Conservation (phyloP, 805 yeast species). For the Saturnispora serradocipensis region DNA sequence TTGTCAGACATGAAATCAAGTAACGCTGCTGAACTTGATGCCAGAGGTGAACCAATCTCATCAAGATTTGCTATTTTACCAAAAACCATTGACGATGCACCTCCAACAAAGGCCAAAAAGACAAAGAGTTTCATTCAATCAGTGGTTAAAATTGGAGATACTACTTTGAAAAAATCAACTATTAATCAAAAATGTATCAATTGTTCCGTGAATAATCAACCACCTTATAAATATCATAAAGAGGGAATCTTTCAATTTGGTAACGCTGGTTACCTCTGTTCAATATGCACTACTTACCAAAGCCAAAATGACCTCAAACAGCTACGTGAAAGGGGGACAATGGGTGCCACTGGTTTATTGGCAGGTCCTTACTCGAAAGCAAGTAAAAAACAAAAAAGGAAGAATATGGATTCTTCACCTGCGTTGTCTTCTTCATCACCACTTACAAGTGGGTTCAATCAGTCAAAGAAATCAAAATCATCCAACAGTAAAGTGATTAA, state of each 20-base stretch:
- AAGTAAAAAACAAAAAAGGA: constrained; percentile 2
- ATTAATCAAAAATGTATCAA: constrained; percentile 22
- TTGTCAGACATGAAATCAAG: constrained; percentile 21
- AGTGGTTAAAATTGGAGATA: constrained; percentile 25
- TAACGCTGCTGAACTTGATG: constrained; percentile 10
- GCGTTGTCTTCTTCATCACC: constrained; percentile 7
- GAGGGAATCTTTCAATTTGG: constrained; percentile 29
- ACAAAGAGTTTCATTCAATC: constrained; percentile 25
- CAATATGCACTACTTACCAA: constrained; percentile 21
- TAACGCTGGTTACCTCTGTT: constrained; percentile 28
- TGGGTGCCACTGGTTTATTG: constrained; percentile 26
- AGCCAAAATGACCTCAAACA: constrained; percentile 17
- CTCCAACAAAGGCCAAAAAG: constrained; percentile 25
- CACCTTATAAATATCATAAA: constrained; percentile 26
- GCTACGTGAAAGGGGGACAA: constrained; percentile 25
- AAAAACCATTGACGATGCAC: constrained; percentile 18
- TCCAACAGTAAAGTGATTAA: background rate
- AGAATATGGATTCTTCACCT: constrained; percentile 8
- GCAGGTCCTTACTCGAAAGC: constrained; percentile 23
- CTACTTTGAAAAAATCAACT: constrained; percentile 11
- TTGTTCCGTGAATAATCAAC: constrained; percentile 22
- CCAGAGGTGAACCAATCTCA: constrained; percentile 19
- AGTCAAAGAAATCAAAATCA: background rate
- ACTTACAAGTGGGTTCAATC: constrained; percentile 2
- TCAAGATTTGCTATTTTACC: constrained; percentile 26